Conservation (phyloP, 176 grass and related monocot genomes). For the Olyra latifolia region DNA sequence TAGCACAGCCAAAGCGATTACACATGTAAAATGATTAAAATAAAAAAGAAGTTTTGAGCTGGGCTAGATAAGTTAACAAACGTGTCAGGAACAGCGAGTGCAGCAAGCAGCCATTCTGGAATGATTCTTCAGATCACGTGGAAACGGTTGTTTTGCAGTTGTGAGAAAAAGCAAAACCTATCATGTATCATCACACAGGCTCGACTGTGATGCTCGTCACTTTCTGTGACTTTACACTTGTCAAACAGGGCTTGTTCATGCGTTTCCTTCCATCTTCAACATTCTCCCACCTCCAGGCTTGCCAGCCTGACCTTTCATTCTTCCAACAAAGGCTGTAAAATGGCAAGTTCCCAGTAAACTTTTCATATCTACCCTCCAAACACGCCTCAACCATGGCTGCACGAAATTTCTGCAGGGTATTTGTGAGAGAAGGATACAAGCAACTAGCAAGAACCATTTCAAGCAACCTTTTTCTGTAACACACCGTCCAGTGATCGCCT, state of each 20-base stretch:
- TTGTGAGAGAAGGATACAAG: background rate
- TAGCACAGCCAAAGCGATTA: constrained; percentile 20
- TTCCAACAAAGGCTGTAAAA: constrained; percentile 3
- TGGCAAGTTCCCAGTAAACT: background rate
- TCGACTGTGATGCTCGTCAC: background rate
- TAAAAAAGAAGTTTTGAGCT: constrained; percentile 1
- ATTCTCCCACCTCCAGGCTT: constrained; percentile 35
- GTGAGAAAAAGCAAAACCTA: background rate
- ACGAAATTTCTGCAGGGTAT: background rate
- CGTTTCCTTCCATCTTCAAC: constrained; percentile 44
- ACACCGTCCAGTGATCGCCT: background rate
- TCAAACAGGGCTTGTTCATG: constrained; percentile 30
- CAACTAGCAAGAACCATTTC: background rate
- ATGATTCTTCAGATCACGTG: constrained; percentile 41
- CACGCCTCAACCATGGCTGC: background rate
- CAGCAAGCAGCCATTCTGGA: constrained; percentile 16
- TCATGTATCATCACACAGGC: constrained; percentile 1
- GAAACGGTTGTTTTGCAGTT: constrained; percentile 42
- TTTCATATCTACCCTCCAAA: background rate
- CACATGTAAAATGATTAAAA: background rate
- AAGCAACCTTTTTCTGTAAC: background rate
- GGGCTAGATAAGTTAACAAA: background rate
- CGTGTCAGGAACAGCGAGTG: constrained; percentile 7
- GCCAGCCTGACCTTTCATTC: background rate
- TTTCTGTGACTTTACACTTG: constrained; percentile 40